Percentiles rank a stretch among this genome's conserved stretches.
phyloP scores from a whole-genome alignment of 2,329 filamentous ascomycete species.

The Ascochyta pisi region DNA sequence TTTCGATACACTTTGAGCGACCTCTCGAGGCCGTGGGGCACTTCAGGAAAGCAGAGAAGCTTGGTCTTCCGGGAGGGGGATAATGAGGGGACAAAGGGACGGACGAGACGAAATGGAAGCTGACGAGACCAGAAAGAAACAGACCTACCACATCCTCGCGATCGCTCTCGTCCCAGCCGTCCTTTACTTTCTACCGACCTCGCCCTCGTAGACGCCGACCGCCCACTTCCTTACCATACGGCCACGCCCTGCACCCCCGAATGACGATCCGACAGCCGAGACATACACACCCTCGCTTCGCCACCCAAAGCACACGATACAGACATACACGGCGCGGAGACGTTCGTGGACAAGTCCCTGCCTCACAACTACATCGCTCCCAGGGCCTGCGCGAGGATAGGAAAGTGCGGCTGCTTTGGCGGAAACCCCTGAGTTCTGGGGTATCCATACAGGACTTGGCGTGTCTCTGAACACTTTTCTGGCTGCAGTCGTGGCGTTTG shows the following conservation, averaged over 20 bases:
- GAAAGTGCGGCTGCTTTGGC: constrained; percentile 13
- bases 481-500: background rate
- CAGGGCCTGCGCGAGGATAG: constrained; percentile 21
- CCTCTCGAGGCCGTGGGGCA: too few species aligned
- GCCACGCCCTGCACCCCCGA: background rate
- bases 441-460: constrained; percentile 10
- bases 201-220: background rate
- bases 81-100: background rate
- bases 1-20: too few species aligned
- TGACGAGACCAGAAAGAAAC: background rate
- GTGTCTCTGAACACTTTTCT: constrained; percentile 29
- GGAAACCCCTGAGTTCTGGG: constrained; percentile 14
- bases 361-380: constrained; percentile 15
- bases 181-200: background rate
- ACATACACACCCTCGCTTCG: constrained; percentile 12
- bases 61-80: background rate
- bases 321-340: constrained; percentile 27
- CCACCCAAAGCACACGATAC: constrained; percentile 11
- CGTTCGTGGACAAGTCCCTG: constrained; percentile 12
- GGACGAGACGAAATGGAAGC: background rate
- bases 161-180: background rate
- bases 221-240: background rate
- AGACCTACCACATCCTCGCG: background rate
- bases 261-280: background rate
- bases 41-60: background rate